phyloP scores from a whole-genome alignment of 352 stramenopile species.

The Globisporangium cylindrosporum region DNA sequence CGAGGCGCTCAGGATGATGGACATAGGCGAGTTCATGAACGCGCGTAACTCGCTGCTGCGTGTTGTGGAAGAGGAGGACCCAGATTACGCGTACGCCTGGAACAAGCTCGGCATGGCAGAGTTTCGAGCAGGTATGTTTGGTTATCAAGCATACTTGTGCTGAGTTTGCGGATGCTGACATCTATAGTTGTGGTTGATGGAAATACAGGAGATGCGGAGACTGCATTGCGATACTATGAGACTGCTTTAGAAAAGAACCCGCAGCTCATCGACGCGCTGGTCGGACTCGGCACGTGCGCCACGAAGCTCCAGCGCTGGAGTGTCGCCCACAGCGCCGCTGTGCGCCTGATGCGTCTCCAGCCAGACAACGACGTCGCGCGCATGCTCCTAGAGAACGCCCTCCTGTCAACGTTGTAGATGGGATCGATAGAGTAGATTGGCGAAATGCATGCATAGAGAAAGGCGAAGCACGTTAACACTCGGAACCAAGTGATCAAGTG shows the following conservation, averaged over 20 bases:
- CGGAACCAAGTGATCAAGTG: background rate
- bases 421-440: background rate
- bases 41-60: slow-evolving; percentile 46
- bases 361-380: slow-evolving; percentile 61
- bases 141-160: background rate
- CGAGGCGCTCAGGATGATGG: slow-evolving; percentile 38
- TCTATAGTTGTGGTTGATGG: background rate
- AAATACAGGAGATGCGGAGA: slow-evolving; percentile 40
- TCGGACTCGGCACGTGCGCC: slow-evolving; percentile 71
- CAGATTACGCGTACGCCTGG: slow-evolving; percentile 67
- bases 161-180: background rate
- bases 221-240: slow-evolving; percentile 58
- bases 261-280: slow-evolving; percentile 65
- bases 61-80: slow-evolving; percentile 40
- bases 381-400: slow-evolving; percentile 64
- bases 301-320: slow-evolving; percentile 64
- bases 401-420: slow-evolving; percentile 45
- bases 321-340: slow-evolving; percentile 48
- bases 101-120: slow-evolving; percentile 71
- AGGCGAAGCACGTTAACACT: background rate
- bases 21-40: slow-evolving; percentile 33
- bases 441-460: background rate
- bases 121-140: slow-evolving; percentile 46
- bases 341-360: slow-evolving; percentile 57
- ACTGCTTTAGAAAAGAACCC: slow-evolving; percentile 64